A percentile compares a stretch with the other conserved stretches of the same genome.
Conservation (phyloP, 129 eudicot genomes). For the Apium graveolens region DNA sequence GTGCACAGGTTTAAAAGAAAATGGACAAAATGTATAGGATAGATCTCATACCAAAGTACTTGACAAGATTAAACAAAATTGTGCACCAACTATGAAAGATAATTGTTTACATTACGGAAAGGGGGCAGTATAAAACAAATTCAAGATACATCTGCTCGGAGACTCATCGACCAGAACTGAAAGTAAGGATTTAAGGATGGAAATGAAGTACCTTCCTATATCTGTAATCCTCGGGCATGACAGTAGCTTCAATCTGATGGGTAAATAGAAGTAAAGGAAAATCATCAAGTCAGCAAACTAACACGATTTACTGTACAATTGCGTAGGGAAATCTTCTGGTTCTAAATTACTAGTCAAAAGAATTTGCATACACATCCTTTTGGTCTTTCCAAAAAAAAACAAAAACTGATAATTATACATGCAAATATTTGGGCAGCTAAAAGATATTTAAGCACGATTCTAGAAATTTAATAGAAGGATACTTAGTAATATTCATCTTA, state of each 20-base stretch:
- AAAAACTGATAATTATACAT: not conserved
- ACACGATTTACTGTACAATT: not conserved
- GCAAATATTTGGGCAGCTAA: not conserved
- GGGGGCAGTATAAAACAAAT: not conserved
- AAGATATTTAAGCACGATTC: not conserved
- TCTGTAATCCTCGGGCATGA: constrained; percentile 85
- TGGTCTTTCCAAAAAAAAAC: not conserved
- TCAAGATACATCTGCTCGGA: not conserved
- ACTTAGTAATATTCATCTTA: not conserved
- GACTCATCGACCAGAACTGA: not conserved
- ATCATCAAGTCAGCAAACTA: not conserved
- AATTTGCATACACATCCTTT: not conserved
- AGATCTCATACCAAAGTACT: not conserved
- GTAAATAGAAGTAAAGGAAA: not conserved
- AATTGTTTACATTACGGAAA: not conserved
- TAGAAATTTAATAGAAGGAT: not conserved
- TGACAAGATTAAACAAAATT: not conserved
- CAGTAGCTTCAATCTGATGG: constrained; percentile 74
- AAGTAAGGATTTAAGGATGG: not conserved
- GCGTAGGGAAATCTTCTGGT: not conserved
- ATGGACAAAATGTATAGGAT: not conserved
- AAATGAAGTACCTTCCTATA: constrained; percentile 62
- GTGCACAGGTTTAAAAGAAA: not conserved
- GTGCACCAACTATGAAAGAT: not conserved
- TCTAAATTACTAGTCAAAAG: not conserved